Conservation (phyloP, 2,329 filamentous ascomycete genomes). For the Colletotrichum coccodes region DNA sequence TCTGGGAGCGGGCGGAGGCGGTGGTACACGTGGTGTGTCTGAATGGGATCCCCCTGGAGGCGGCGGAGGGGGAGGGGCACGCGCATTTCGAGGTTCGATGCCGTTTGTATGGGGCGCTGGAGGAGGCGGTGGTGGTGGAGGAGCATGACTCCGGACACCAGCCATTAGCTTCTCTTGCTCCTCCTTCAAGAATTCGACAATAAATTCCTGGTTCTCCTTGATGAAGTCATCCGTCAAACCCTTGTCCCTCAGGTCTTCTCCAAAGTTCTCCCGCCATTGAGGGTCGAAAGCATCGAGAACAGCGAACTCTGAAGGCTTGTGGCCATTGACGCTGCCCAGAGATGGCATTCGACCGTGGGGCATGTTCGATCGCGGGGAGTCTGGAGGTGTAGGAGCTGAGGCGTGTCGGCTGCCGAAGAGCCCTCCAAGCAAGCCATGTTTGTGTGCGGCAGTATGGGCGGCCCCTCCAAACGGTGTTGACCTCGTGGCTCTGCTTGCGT, state of each 20-base stretch:
- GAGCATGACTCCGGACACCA: constrained; percentile 32
- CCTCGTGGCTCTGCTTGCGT: constrained; percentile 87
- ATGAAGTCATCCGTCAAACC: constrained; percentile 75
- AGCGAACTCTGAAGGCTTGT: constrained; percentile 66
- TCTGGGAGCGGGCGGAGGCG: constrained; percentile 42
- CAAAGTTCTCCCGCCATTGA: constrained; percentile 73
- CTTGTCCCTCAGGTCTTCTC: constrained; percentile 70
- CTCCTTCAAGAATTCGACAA: constrained; percentile 71
- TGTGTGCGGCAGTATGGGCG: constrained; percentile 51
- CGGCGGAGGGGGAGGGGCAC: constrained; percentile 49
- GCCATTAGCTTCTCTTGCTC: constrained; percentile 57
- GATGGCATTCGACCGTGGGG: constrained; percentile 51
- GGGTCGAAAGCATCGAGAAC: constrained; percentile 73
- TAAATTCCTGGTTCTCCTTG: constrained; percentile 75
- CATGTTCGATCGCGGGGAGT: constrained; percentile 60
- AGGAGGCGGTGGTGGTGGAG: constrained; percentile 40
- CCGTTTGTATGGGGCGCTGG: constrained; percentile 43
- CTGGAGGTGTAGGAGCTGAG: constrained; percentile 66
- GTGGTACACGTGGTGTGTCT: constrained; percentile 53
- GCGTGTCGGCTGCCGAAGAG: constrained; percentile 70
- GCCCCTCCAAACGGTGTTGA: constrained; percentile 77
- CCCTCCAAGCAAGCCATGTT: constrained; percentile 64
- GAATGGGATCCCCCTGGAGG: constrained; percentile 37
- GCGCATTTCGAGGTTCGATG: constrained; percentile 40
- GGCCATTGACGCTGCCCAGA: constrained; percentile 57